Conservation (phyloP, 495 filamentous ascomycete species). For the Terfezia boudieri region DNA sequence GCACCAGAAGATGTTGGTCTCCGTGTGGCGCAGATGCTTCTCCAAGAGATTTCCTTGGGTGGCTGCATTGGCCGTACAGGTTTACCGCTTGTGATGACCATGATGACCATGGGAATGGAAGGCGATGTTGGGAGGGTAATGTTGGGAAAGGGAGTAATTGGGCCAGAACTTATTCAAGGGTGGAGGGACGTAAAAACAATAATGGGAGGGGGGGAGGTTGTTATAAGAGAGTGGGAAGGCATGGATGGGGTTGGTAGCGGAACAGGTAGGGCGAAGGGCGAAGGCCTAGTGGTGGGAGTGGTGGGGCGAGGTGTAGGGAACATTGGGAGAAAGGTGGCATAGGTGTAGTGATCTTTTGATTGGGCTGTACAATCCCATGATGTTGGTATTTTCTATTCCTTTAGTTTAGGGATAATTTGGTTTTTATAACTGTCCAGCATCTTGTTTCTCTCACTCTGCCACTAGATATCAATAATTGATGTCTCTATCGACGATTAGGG, state of each 20-base stretch:
- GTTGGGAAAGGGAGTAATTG: conserved; percentile 54
- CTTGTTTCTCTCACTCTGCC: too few relatives aligned
- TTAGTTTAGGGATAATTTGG: too few relatives aligned
- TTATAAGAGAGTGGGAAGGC: conserved; percentile 52
- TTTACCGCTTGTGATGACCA: conserved; percentile 44
- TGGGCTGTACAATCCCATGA: too few relatives aligned
- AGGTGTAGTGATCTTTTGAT: conserved; percentile 6
- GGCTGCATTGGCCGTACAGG: conserved; percentile 57
- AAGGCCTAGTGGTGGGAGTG: conserved; percentile 66
- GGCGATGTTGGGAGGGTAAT: conserved; percentile 32
- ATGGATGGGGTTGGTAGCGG: conserved; percentile 49
- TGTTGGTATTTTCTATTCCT: too few relatives aligned
- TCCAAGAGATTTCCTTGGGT: conserved; percentile 60
- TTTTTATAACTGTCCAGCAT: too few relatives aligned
- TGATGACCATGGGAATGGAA: conserved; percentile 89
- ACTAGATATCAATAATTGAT: too few relatives aligned
- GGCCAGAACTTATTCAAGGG: conserved; percentile 53
- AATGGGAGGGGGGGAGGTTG: conserved; percentile 59
- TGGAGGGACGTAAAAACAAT: conserved; percentile 68
- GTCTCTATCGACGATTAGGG: too few relatives aligned
- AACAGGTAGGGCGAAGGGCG: conserved; percentile 41
- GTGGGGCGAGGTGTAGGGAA: conserved; percentile 91
- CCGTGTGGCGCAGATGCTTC: conserved; percentile 66
- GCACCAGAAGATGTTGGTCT: conserved; percentile 78
- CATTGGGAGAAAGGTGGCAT: conserved; percentile 82